Base-by-base conservation (phyloP, 768 basidiomycete genomes). In the Lactarius pseudohatsudake region DNA sequence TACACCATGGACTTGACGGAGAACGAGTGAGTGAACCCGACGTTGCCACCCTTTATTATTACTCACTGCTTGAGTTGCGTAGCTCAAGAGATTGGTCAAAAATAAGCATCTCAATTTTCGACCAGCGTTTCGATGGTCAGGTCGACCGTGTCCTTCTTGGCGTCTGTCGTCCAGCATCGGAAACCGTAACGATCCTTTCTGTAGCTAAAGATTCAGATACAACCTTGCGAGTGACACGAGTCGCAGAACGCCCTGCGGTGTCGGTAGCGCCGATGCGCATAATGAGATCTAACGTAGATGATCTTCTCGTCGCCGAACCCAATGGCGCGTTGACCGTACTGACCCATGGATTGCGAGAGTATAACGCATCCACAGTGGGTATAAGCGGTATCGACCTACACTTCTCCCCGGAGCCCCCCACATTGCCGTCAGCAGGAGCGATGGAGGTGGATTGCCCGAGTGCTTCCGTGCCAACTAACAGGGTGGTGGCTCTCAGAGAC, bases 271-370 rank as follows among this genome's bases (percentile, higher is more conserved):
- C 91, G 3, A 76, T 94, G 45, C 79, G 83, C 22, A 84, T 86
- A 1, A 90, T 89, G 3, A 85, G 94, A 22, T 76, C 77, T 8
- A 77, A 80, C 16, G 80, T 92, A 16, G 81, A 81, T 74, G 95
- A 97, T 74, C 78, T 94, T 11, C 76, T 96, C 5, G 76, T 89
- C 18, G 75, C 92, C 57, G 85, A 82, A 57, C 81, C 86, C 3
- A 79, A 84, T 57, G 81, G 86, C 36, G 74, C 75, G 10, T 75
- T 93, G 11, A 75, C 78, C 0, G 72, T 94, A 4, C 75, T 89
- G 45, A 91, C 88, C 0, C 88, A 91, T 69, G 90, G 88, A 1
- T 70, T 79, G 11, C 74, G 75, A n/a, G 76, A 79, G 28, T 67
- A 71, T 81, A n/a, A 74, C 71, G 36, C 56, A 75, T 28, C 54